Evolutionary conservation across 768 basidiomycete genomes (phyloP).

Genomic region (Trametes cinnabarina): DNA sequence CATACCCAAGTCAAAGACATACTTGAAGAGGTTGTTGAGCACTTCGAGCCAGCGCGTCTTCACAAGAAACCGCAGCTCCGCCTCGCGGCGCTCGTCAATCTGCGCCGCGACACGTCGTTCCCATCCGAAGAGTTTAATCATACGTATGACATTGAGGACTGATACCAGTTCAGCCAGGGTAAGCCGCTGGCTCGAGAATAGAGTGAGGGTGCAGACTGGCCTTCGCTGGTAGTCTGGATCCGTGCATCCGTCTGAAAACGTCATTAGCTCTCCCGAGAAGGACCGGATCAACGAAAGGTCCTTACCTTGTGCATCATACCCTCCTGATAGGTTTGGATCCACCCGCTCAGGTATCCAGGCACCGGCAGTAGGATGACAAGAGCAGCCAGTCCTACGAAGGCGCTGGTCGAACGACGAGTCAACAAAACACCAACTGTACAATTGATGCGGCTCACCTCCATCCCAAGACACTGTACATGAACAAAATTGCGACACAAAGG

Average conservation of each 20-base stretch:
- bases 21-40: constrained; percentile 44
- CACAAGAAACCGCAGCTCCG: constrained; percentile 56
- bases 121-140: constrained; percentile 50
- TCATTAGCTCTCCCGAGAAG: not conserved
- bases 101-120: constrained; percentile 46
- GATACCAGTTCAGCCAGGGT: too few relatives aligned
- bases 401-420: too few relatives aligned
- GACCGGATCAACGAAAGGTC: not conserved
- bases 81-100: constrained; percentile 56
- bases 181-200: not conserved
- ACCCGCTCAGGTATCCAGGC: constrained; percentile 39
- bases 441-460: constrained; percentile 45
- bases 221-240: constrained; percentile 33
- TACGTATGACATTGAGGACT: constrained; percentile 41
- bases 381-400: constrained; percentile 41
- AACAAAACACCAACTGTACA: too few relatives aligned
- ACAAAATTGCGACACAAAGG: constrained; percentile 25
- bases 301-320: constrained; percentile 41
- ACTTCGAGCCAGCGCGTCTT: constrained; percentile 52
- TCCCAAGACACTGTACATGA: constrained; percentile 45
- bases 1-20: constrained; percentile 12
- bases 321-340: constrained; percentile 36
- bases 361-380: constrained; percentile 42
- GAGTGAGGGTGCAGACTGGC: not conserved
- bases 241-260: constrained; percentile 42